Conservation (phyloP, 768 basidiomycete species). For the Hygrocybe punicea region DNA sequence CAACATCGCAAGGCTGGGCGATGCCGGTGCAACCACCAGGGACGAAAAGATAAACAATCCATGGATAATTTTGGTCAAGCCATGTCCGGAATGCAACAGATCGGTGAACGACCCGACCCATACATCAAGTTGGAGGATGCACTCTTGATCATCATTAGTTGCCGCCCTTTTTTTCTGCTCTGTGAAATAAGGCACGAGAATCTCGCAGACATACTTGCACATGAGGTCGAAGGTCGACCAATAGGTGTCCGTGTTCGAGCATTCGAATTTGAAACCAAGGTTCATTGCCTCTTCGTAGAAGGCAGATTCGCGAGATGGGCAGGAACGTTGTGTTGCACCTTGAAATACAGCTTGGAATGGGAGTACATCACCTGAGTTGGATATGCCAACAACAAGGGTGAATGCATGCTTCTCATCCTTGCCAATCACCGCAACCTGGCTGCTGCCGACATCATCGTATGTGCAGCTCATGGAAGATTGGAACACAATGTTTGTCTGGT, state of each 20-base stretch:
- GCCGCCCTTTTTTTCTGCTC: conserved; percentile 6
- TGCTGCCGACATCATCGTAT: conserved; percentile 14
- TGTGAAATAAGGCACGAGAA: conserved; percentile 20
- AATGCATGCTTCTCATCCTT: conserved; percentile 40
- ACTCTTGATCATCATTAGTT: conserved; percentile 20
- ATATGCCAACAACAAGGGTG: conserved; percentile 31
- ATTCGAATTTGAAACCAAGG: conserved; percentile 18
- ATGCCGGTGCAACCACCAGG: conserved; percentile 35
- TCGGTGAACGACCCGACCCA: conserved; percentile 39
- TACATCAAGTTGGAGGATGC: conserved; percentile 30
- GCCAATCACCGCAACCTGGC: conserved; percentile 33
- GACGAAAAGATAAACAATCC: conserved; percentile 30
- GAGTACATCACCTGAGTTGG: conserved; percentile 24
- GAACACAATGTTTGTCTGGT: conserved; percentile 35
- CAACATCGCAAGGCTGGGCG: conserved; percentile 35
- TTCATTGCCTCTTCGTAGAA: conserved; percentile 18
- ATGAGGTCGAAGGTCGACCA: conserved; percentile 28
- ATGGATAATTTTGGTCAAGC: conserved; percentile 25
- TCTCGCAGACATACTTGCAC: conserved; percentile 17
- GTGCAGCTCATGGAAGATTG: conserved; percentile 26
- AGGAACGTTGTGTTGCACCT: conserved; percentile 22
- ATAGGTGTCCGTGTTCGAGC: conserved; percentile 21
- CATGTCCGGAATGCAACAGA: conserved; percentile 34
- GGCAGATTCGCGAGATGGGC: conserved; percentile 15
- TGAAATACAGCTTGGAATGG: conserved; percentile 35